phyloP scores from a whole-genome alignment of 75 land plant species.

The Sequoia sempervirens region DNA sequence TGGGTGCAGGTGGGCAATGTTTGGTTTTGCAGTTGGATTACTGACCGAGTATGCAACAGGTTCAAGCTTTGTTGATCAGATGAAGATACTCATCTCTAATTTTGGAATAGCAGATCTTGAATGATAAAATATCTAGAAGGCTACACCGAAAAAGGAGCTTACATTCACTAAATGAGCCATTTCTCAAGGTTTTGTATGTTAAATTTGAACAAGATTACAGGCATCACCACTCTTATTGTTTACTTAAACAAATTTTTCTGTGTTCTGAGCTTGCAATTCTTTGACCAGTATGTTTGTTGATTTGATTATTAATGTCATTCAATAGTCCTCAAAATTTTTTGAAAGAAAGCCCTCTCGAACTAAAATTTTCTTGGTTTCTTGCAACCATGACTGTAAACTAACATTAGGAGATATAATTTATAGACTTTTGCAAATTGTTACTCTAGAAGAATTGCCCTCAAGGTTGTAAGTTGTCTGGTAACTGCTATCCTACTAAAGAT shows the following conservation, averaged over 20 bases:
- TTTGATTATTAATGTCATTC: not conserved
- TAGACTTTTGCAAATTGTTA: not conserved
- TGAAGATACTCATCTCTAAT: slow-evolving; percentile 95
- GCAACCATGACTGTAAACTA: not conserved
- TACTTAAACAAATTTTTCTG: not conserved
- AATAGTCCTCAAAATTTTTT: not conserved
- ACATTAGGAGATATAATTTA: not conserved
- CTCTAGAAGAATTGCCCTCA: not conserved
- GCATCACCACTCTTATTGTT: not conserved
- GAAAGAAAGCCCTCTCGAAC: not conserved
- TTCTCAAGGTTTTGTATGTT: not conserved
- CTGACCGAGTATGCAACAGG: slow-evolving; percentile 99
- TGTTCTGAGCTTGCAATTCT: not conserved
- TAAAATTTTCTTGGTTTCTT: not conserved
- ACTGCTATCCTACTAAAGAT: not conserved
- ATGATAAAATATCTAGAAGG: slow-evolving; percentile 26
- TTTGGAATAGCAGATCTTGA: slow-evolving; percentile 96
- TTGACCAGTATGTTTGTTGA: not conserved
- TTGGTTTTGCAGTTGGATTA: slow-evolving; percentile 95
- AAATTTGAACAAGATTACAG: not conserved
- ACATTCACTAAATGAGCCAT: not conserved
- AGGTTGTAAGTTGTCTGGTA: not conserved
- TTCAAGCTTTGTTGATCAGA: slow-evolving; percentile 89
- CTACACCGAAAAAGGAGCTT: not conserved
- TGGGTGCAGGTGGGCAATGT: slow-evolving; percentile 96